Percentiles rank a stretch among this genome's conserved stretches.
Conservation (phyloP, 164 flowering plant species). For the Nymphaea colorata region DNA sequence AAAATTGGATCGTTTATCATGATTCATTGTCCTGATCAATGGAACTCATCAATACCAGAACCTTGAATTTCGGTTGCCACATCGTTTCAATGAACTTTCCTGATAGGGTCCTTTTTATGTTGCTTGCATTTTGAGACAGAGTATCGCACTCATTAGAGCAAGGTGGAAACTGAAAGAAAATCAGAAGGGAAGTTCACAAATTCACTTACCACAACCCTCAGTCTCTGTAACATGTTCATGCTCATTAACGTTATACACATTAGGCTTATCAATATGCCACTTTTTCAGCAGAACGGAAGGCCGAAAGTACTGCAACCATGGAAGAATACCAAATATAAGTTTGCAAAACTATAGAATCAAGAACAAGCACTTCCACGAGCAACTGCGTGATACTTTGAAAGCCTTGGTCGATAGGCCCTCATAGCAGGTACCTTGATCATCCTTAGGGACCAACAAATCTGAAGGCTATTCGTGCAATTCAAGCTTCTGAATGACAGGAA, state of each 20-base stretch:
- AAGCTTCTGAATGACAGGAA: not conserved
- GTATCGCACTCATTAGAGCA: not conserved
- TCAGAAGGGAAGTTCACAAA: not conserved
- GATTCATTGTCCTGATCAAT: too few relatives aligned
- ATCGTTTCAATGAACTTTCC: not conserved
- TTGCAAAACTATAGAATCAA: not conserved
- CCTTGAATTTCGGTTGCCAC: not conserved
- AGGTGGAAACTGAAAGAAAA: not conserved
- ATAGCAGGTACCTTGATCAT: not conserved
- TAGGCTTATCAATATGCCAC: slow-evolving; percentile 68
- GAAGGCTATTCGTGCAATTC: not conserved
- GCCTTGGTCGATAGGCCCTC: not conserved
- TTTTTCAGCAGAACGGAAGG: slow-evolving; percentile 79
- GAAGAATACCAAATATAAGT: not conserved
- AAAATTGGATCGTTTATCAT: too few relatives aligned
- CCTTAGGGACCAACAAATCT: too few relatives aligned
- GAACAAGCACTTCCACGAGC: not conserved
- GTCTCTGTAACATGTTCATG: slow-evolving; percentile 71
- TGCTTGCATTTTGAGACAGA: not conserved
- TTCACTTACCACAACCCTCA: slow-evolving; percentile 24
- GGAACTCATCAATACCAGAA: too few relatives aligned
- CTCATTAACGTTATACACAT: slow-evolving; percentile 58
- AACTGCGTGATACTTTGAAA: not conserved
- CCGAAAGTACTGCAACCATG: slow-evolving; percentile 45
- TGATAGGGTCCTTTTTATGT: too few relatives aligned